phyloP scores from a whole-genome alignment of 2,329 filamentous ascomycete genomes.

The Pezicula neosporulosa region DNA sequence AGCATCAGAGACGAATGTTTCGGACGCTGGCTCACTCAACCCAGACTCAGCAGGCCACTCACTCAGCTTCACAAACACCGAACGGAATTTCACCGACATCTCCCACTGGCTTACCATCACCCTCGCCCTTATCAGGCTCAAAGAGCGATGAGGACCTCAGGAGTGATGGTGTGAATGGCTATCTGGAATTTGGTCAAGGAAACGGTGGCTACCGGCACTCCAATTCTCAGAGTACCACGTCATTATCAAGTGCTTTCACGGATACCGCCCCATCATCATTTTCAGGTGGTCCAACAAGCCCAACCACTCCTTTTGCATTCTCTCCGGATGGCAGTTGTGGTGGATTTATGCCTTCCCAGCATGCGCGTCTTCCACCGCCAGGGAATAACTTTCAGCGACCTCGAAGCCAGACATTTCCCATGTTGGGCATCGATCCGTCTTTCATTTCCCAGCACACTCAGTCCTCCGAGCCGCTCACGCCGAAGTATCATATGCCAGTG shows the following conservation, averaged over 20 bases:
- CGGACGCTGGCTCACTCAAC: constrained; percentile 59
- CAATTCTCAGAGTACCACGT: constrained; percentile 64
- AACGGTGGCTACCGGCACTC: constrained; percentile 51
- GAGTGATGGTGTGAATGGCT: constrained; percentile 51
- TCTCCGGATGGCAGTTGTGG: constrained; percentile 70
- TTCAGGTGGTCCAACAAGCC: constrained; percentile 69
- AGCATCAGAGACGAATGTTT: constrained; percentile 67
- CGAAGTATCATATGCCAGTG: constrained; percentile 41
- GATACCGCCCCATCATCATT: constrained; percentile 64
- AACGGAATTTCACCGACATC: constrained; percentile 71
- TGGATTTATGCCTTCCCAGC: constrained; percentile 57
- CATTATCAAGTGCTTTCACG: constrained; percentile 64
- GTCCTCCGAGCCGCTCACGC: constrained; percentile 49
- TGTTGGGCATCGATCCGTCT: constrained; percentile 56
- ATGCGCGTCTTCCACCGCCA: constrained; percentile 41
- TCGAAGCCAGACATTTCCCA: constrained; percentile 85
- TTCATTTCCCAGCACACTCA: constrained; percentile 45
- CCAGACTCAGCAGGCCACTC: constrained; percentile 49
- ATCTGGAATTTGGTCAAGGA: constrained; percentile 56
- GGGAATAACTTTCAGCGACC: constrained; percentile 60
- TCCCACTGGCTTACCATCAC: constrained; percentile 60
- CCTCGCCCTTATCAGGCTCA: constrained; percentile 67
- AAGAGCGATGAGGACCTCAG: constrained; percentile 65
- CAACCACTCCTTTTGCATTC: constrained; percentile 70
- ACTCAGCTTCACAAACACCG: constrained; percentile 59